phyloP scores from a whole-genome alignment of 148 eudicot genomes.

The Heliamphora exappendiculata region DNA sequence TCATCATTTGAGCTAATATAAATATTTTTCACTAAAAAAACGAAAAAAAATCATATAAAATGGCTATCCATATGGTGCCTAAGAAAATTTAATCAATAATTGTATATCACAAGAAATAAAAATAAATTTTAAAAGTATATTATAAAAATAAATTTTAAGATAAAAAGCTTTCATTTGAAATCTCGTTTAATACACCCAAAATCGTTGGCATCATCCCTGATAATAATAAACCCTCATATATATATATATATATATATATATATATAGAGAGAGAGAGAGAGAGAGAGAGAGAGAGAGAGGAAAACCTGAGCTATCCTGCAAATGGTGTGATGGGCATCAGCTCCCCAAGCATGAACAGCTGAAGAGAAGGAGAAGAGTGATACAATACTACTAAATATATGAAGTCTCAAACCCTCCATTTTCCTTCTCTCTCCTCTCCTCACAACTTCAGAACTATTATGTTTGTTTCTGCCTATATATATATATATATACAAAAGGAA shows the following conservation, averaged over 20 bases:
- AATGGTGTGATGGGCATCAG: conserved; percentile 1
- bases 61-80: too few species aligned
- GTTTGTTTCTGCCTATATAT: not conserved
- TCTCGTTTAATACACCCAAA: too few species aligned
- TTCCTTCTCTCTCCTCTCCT: not conserved
- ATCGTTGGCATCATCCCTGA: too few species aligned
- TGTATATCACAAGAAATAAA: too few species aligned
- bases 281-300: not conserved
- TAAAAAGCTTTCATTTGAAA: too few species aligned
- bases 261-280: not conserved
- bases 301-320: conserved; percentile 5
- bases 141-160: not conserved
- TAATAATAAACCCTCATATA: too few species aligned
- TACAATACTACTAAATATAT: not conserved
- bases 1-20: too few species aligned
- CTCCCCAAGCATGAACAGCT: not conserved
- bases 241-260: not conserved
- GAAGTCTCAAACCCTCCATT: not conserved
- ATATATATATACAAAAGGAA: not conserved
- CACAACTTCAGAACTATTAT: not conserved
- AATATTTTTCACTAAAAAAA: too few species aligned
- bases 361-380: not conserved
- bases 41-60: too few species aligned
- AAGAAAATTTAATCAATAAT: too few species aligned
- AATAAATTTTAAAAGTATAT: too few species aligned